These are phyloP conservation scores for Saposhnikovia divaricata DNA, from an alignment of 129 eudicot species.

Conservation along the genomic window DNA sequence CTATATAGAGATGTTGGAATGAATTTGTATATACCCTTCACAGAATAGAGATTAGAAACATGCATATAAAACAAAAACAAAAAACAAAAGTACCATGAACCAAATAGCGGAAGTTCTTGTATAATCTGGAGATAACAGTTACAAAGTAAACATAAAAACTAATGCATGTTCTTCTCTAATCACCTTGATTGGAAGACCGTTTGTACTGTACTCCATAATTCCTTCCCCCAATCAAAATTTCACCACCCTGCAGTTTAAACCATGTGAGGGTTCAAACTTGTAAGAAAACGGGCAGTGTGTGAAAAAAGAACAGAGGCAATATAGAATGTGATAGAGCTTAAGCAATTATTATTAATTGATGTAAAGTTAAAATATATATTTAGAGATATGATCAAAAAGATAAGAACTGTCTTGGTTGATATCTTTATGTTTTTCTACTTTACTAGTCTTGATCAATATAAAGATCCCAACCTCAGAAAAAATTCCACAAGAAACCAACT, in stretches of 20 bases:
- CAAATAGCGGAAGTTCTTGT: neutral
- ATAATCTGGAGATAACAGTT: neutral
- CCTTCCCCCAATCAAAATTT: neutral
- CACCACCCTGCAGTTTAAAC: slow-evolving; percentile 5
- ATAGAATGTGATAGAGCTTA: neutral
- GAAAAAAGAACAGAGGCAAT: neutral
- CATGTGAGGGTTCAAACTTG: neutral
- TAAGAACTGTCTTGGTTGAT: neutral
- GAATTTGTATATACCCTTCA: neutral
- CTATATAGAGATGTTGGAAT: neutral
- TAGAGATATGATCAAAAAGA: neutral
- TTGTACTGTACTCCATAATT: neutral
- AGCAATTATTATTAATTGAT: neutral
- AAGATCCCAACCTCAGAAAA: neutral
- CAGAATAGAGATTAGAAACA: neutral
- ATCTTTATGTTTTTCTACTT: neutral
- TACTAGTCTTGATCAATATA: neutral
- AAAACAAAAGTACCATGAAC: neutral
- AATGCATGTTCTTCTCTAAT: neutral
- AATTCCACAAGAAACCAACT: neutral
- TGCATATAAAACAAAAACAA: neutral
- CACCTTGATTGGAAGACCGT: neutral
- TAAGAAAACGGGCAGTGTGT: neutral
- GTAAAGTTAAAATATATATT: neutral
- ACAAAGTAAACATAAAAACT: neutral